Conservation (phyloP, 1,284 basidiomycete genomes). For the Naganishia sp. region DNA sequence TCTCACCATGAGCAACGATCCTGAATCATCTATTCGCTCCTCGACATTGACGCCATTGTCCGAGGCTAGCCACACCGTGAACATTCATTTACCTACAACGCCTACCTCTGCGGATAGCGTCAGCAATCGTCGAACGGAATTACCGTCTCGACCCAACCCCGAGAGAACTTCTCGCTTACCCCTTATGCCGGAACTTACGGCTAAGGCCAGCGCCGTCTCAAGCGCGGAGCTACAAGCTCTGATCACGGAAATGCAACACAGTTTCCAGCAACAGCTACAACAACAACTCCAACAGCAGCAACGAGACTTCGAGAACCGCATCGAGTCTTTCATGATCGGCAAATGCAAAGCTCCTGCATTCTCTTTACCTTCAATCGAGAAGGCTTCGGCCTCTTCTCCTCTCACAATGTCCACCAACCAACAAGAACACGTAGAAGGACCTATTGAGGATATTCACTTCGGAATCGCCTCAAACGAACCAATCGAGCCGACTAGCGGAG, state of each 20-base stretch:
- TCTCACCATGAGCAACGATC: background rate
- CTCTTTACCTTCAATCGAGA: background rate
- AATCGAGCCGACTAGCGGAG: background rate
- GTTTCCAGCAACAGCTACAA: background rate
- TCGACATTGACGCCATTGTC: background rate
- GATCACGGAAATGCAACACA: background rate
- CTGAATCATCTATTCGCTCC: background rate
- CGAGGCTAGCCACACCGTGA: too few species aligned
- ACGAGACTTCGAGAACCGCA: slow-evolving; percentile 1
- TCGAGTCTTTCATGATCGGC: background rate
- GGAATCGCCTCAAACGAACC: background rate
- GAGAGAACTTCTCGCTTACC: background rate
- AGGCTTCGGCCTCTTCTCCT: slow-evolving; percentile 1
- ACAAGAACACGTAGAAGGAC: background rate
- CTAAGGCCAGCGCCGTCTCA: background rate
- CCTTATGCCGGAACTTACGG: background rate
- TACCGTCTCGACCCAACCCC: background rate
- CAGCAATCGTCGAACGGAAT: background rate
- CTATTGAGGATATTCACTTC: background rate
- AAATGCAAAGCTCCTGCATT: background rate
- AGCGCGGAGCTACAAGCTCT: background rate
- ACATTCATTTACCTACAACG: background rate
- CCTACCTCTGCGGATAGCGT: slow-evolving; percentile 11
- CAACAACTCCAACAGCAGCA: background rate
- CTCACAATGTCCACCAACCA: background rate